Base-by-base conservation (phyloP, 78 protist genomes). In the Dictyostelium intermedium region DNA sequence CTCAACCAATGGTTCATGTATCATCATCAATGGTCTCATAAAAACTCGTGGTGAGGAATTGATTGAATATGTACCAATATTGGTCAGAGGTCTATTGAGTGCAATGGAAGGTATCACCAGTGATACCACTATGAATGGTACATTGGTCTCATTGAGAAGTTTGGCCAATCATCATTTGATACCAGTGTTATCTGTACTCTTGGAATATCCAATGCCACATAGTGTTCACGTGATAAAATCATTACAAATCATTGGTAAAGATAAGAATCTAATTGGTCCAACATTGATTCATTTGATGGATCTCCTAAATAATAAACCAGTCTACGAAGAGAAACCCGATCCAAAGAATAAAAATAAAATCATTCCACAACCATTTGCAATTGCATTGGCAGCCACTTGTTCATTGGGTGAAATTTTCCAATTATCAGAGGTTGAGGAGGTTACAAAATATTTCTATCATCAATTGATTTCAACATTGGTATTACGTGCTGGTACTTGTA, bases 121-220 rank as follows among this genome's bases (percentile, higher is more conserved):
- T 4, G 96, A 96, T 25, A 93, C 91, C 63, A 87, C 96, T 9
- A 85, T 91, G 92, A 96, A 91, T 84, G 97, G 97, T 35, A 83
- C 95, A n/a, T 91, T 96, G 13, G 96, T 81, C 5, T 83, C 96
- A 35, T 47, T 96, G 8, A 77, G 92, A 39, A 78, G 87, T 43
- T 72, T 96, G 30, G 97, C 96, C 18, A 37, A 10, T 23, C 97
- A 96, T 50, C 97, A 96, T 61, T 30, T 92, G 1, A 30, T 72
- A 7, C 66, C 47, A 32, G 96, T 96, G 1, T 2, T 91, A 5
- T 77, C 79, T 25, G 82, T 78, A 35, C 56, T 96, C n/a, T 78
- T 96, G 20, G 89, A 78, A 20, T 81, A 37, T 43, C 92, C 92
- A 70, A 85, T 96, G 84, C 97, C 97, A 41, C 95, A 91, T 34